A percentile compares a stretch with the other conserved stretches of the same genome.
phyloP scores from a whole-genome alignment of 805 yeast species.

The Zygosaccharomyces rouxii region DNA sequence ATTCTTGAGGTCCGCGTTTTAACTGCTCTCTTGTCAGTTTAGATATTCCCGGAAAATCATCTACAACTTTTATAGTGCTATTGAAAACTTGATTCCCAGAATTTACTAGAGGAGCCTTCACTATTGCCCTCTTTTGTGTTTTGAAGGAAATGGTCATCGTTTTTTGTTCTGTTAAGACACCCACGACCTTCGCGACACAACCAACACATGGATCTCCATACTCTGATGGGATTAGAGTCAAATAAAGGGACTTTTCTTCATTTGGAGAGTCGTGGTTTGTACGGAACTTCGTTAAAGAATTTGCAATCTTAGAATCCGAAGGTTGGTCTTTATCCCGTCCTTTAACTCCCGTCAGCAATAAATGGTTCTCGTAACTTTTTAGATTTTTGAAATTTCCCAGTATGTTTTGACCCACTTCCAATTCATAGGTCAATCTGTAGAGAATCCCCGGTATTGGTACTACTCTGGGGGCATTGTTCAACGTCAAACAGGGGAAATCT shows the following conservation, averaged over 20 bases:
- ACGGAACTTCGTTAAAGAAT: slow-evolving; percentile 22
- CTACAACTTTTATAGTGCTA: slow-evolving; percentile 17
- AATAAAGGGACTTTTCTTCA: slow-evolving; percentile 36
- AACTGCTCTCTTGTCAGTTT: slow-evolving; percentile 25
- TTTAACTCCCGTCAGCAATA: slow-evolving; percentile 15
- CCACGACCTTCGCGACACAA: slow-evolving; percentile 17
- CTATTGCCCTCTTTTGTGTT: slow-evolving; percentile 17
- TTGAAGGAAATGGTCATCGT: slow-evolving; percentile 18
- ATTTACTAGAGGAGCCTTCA: slow-evolving; percentile 18
- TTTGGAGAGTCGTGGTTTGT: slow-evolving; percentile 25
- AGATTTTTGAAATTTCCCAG: slow-evolving; percentile 39
- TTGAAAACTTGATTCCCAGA: slow-evolving; percentile 17
- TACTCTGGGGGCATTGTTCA: slow-evolving; percentile 24
- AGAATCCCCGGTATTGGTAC: slow-evolving; percentile 60
- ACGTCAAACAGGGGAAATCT: slow-evolving; percentile 17
- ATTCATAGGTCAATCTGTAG: slow-evolving; percentile 51
- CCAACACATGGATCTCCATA: slow-evolving; percentile 15
- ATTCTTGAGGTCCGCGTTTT: not conserved
- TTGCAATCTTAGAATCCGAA: slow-evolving; percentile 38
- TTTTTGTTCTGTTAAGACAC: slow-evolving; percentile 13
- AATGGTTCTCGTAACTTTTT: slow-evolving; percentile 19
- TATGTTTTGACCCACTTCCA: slow-evolving; percentile 45
- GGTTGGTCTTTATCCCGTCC: slow-evolving; percentile 46
- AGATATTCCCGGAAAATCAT: slow-evolving; percentile 35
- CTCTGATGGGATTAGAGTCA: slow-evolving; percentile 22